Evolutionary conservation across 2,329 filamentous ascomycete genomes (phyloP), one percentile per base, ranked within the genome.

Genomic region (Fusarium sp.): DNA sequence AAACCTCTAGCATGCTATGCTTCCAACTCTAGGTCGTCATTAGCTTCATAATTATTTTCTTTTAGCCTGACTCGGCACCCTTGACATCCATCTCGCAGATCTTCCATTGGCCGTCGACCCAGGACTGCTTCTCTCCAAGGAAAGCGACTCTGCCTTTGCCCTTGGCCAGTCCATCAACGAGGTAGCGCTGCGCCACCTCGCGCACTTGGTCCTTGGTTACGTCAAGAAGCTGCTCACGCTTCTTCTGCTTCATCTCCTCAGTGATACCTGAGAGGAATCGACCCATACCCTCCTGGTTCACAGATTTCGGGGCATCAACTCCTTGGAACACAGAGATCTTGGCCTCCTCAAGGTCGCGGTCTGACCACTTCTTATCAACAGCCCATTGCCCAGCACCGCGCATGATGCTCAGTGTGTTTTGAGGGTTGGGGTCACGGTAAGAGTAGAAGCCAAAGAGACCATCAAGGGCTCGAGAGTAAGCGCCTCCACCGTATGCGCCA

Each of bases 381-480:
- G 95, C 96, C 90, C 94, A 98, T 29, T 87, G 85, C 3, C 95
- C 96, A 3, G 94, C 93, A 63, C 92, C 91, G 37, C 88, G 86
- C 90, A 98, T 97, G 67, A 98, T 93, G 62, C 88, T 89, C 73
- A 98, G 84, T 0, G 94, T 95, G 82, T 97, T 98, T 70, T 92
- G 86, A 1, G 96, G 95, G 79, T 98, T 98, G 6, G 96, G 96
- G 80, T 99, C 96, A 57, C 96, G 93, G 86, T 99, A 99, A 48
- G 93, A 95, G 84, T 97, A 98, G 84, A 98, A 97, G 21, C 94
- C 94, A 76, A 99, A 98, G 3, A 97, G 82, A 29, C 95, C 95
- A 74, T 94, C 92, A 12, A 97, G 84, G 1, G 92, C 89, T 29
- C 91, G 90, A 48, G 93, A 92, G 80, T 94, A 95, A 3, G 96